These are phyloP conservation scores for Cordyceps fumosorosea DNA, from an alignment of 2,329 filamentous ascomycete species.

Conservation along the genomic window DNA sequence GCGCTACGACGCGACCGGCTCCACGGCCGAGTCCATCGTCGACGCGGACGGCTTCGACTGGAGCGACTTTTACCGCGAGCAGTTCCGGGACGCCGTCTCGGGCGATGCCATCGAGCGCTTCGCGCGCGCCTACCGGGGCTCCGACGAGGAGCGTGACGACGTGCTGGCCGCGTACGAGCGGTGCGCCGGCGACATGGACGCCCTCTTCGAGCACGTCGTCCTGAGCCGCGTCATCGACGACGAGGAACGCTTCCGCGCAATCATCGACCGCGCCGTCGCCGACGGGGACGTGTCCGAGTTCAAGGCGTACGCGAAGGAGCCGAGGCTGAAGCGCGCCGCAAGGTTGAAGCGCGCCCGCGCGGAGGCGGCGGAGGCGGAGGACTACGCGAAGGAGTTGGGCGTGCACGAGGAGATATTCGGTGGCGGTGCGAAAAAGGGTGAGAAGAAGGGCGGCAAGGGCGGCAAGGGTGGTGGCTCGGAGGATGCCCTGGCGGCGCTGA, in stretches of 20 bases:
- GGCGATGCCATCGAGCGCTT: constrained; percentile 69
- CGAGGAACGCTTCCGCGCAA: constrained; percentile 73
- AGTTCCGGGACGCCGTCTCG: constrained; percentile 72
- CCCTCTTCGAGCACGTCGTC: constrained; percentile 78
- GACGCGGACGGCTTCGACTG: constrained; percentile 82
- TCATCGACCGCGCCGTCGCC: constrained; percentile 76
- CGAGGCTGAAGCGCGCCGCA: constrained; percentile 53
- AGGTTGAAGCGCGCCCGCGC: constrained; percentile 56
- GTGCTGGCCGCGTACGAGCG: constrained; percentile 70
- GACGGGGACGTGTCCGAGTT: constrained; percentile 60
- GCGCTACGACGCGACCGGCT: constrained; percentile 86
- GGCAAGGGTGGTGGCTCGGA: constrained; percentile 32
- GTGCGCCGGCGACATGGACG: constrained; percentile 66
- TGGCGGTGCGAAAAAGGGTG: constrained; percentile 36
- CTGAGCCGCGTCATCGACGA: constrained; percentile 77
- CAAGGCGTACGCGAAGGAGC: constrained; percentile 65
- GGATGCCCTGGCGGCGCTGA: constrained; percentile 62
- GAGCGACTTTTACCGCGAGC: constrained; percentile 80
- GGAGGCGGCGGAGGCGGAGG: constrained; percentile 67
- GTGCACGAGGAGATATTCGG: constrained; percentile 64
- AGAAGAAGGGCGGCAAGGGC: constrained; percentile 25
- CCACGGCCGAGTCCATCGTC: constrained; percentile 73
- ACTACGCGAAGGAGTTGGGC: constrained; percentile 67
- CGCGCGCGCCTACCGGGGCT: constrained; percentile 71
- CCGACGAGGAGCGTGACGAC: constrained; percentile 76